Evolutionary conservation across 805 yeast genomes (phyloP).

Genomic region (Jamesozyma spencerorum): DNA sequence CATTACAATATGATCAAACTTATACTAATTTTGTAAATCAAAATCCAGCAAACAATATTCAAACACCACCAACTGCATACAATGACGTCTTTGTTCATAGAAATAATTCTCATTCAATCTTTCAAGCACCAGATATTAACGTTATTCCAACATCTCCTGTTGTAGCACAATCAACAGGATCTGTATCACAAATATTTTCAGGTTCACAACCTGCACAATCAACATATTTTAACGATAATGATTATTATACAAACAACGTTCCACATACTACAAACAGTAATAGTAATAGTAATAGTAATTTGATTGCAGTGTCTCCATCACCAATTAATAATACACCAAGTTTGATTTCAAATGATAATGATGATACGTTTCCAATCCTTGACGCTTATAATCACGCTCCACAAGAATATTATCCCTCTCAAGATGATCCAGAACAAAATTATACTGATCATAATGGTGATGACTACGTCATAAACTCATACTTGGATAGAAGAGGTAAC

Average conservation of each 20-base stretch:
- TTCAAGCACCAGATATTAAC: slow-evolving; percentile 21
- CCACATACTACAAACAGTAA: slow-evolving; percentile 5
- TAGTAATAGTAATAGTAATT: slow-evolving; percentile 2
- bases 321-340: slow-evolving; percentile 4
- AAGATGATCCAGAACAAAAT: slow-evolving; percentile 20
- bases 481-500: slow-evolving; percentile 27
- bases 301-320: slow-evolving; percentile 1
- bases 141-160: slow-evolving; percentile 21
- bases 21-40: slow-evolving; percentile 17
- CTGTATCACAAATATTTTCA: slow-evolving; percentile 4
- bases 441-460: slow-evolving; percentile 29
- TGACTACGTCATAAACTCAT: slow-evolving; percentile 30
- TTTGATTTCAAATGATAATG: slow-evolving; percentile 6
- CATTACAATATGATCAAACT: slow-evolving; percentile 4
- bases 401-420: not conserved
- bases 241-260: slow-evolving; percentile 15
- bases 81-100: slow-evolving; percentile 14
- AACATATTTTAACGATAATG: slow-evolving; percentile 19
- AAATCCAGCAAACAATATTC: slow-evolving; percentile 10
- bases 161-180: slow-evolving; percentile 9
- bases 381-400: not conserved
- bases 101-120: slow-evolving; percentile 5
- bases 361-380: slow-evolving; percentile 22
- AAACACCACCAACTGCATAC: slow-evolving; percentile 14
- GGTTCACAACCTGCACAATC: slow-evolving; percentile 3